Conservation (phyloP, 352 stramenopile genomes). For the Globisporangium middletonii region DNA sequence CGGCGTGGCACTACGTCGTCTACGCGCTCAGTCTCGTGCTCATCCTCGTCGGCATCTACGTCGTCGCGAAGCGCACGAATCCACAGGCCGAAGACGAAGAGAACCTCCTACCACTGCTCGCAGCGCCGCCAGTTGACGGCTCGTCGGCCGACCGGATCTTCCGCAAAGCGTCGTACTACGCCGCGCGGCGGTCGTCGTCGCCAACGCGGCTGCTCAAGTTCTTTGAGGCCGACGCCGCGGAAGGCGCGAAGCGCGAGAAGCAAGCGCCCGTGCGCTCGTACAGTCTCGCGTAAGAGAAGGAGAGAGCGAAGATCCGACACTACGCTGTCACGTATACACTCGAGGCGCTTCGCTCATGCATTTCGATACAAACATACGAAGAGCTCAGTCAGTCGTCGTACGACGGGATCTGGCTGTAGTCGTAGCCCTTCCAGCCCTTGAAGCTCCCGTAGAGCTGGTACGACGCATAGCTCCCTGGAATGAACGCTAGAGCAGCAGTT, state of each 20-base stretch:
- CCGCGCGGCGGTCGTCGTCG: constrained; percentile 26
- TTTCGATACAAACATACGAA: background rate
- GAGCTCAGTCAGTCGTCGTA: constrained; percentile 71
- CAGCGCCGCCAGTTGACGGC: constrained; percentile 36
- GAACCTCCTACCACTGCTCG: constrained; percentile 46
- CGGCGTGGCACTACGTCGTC: constrained; percentile 62
- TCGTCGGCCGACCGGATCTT: constrained; percentile 45
- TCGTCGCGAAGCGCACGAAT: constrained; percentile 51
- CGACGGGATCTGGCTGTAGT: constrained; percentile 80
- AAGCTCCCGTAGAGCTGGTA: constrained; percentile 75
- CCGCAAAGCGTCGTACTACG: constrained; percentile 47
- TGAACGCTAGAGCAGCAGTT: constrained; percentile 46
- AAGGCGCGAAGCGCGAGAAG: constrained; percentile 11
- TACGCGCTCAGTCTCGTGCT: constrained; percentile 65
- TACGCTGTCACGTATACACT: background rate
- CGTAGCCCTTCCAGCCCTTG: constrained; percentile 82
- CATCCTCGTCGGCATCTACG: constrained; percentile 70
- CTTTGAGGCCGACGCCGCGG: constrained; percentile 8
- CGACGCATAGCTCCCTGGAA: constrained; percentile 74
- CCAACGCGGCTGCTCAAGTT: constrained; percentile 19
- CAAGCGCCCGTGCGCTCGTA: constrained; percentile 6
- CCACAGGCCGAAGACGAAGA: constrained; percentile 42
- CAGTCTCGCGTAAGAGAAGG: constrained; percentile 1
- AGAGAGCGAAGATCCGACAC: too few species aligned
- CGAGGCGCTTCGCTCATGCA: background rate